Evolutionary conservation across 2,329 filamentous ascomycete species (phyloP), one percentile per base, ranked within the genome.

Genomic region (Paraphoma chrysanthemicola): DNA sequence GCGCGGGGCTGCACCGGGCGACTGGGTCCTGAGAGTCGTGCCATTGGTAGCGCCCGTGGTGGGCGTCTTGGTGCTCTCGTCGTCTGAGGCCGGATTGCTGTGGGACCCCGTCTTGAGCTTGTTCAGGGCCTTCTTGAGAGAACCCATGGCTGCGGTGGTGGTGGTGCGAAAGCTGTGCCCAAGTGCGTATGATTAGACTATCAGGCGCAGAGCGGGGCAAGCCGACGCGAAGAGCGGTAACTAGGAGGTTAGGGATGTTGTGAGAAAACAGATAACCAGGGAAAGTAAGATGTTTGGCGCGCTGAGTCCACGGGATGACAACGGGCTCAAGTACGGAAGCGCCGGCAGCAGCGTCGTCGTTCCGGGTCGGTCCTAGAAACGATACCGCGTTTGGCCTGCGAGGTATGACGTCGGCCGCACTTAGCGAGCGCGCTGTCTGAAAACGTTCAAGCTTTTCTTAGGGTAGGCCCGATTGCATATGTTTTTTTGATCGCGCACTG

Each of bases 41-140:
- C 66, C 69, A 63, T 73, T 77, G 54, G 61, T 50, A 29, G 56
- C 64, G 9, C 47, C 43, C 46, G 73, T 70, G 28, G 71, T 72
- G 48, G 72, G 70, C 30, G 72, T 74, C 53, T 67, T 72, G 62
- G 69, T 23, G 47, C 49, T 60, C 53, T 78, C 77, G 29, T 76
- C 71, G 56, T 77, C 75, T 6, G 72, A 76, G 42, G 66, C 60
- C 8, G 71, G 67, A 46, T 63, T 71, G 56, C 72, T 71, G 64
- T 60, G 64, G 48, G 62, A 50, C 55, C 68, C 71, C 31, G 77
- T 70, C 70, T 78, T 79, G 58, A 82, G 71, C 70, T 78, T 79
- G 48, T 68, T 73, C 49, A 79, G 70, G 29, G 78, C 80, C 67
- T 81, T 81, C 65, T 81, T 82, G 62, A 82, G 77, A 51, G 79